Evolutionary conservation across 495 filamentous ascomycete genomes (phyloP).

Genomic region (Xylaria sp.): DNA sequence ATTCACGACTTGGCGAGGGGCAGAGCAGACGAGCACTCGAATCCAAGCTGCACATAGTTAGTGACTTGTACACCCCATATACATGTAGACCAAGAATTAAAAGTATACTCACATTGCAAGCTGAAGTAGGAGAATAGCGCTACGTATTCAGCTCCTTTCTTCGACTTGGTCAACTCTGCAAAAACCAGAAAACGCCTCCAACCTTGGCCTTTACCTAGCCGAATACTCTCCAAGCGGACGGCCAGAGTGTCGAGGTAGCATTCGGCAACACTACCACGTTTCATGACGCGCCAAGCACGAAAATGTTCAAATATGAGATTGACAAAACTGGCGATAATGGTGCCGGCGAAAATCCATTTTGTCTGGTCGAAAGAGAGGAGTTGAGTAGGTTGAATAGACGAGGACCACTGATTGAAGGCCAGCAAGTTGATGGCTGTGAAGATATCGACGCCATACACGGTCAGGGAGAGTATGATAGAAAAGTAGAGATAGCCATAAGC

Average conservation of each 20-base stretch:
- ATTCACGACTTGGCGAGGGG: slow-evolving; percentile 89
- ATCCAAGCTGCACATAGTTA: slow-evolving; percentile 67
- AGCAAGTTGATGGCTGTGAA: slow-evolving; percentile 93
- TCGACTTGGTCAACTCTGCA: slow-evolving; percentile 87
- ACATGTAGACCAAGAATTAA: neutral
- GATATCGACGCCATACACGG: slow-evolving; percentile 87
- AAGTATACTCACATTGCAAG: slow-evolving; percentile 74
- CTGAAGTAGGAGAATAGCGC: slow-evolving; percentile 94
- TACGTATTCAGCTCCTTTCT: slow-evolving; percentile 88
- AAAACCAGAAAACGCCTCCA: slow-evolving; percentile 93
- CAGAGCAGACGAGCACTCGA: slow-evolving; percentile 85
- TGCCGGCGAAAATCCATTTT: slow-evolving; percentile 89
- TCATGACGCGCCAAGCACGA: slow-evolving; percentile 78
- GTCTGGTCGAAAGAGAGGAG: slow-evolving; percentile 67
- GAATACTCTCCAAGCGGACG: slow-evolving; percentile 78
- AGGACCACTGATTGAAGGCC: slow-evolving; percentile 76
- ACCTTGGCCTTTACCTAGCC: slow-evolving; percentile 68
- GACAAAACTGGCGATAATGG: slow-evolving; percentile 85
- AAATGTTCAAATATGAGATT: slow-evolving; percentile 79
- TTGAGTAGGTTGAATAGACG: slow-evolving; percentile 50
- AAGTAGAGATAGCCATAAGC: slow-evolving; percentile 88
- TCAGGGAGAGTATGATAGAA: slow-evolving; percentile 76
- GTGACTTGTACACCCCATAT: slow-evolving; percentile 36
- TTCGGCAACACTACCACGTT: slow-evolving; percentile 82
- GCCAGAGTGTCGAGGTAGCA: slow-evolving; percentile 89